These are phyloP conservation scores for Pleurotus ostreatus DNA, from an alignment of 768 basidiomycete species.

Conservation along the genomic window DNA sequence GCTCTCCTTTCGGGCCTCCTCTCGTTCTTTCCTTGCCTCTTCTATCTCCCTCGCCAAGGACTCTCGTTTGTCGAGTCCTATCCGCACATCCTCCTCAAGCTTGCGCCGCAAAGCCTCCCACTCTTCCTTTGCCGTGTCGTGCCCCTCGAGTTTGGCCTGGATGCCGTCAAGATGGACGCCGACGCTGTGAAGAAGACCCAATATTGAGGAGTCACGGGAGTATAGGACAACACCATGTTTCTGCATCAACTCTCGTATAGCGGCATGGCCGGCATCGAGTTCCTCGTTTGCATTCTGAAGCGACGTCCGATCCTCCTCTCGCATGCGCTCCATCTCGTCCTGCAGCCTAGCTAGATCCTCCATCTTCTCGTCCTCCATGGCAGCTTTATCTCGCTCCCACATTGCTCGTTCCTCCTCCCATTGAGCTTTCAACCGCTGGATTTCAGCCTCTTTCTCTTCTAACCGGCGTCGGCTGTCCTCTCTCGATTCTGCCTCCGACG, in stretches of 20 bases:
- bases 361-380: conserved; percentile 45
- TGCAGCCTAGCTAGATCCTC: conserved; percentile 42
- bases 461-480: conserved; percentile 30
- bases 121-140: conserved; percentile 39
- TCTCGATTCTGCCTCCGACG: conserved; percentile 33
- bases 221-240: conserved; percentile 54
- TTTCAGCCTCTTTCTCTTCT: conserved; percentile 35
- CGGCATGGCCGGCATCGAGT: conserved; percentile 44
- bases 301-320: conserved; percentile 33
- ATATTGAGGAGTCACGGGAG: conserved; percentile 46
- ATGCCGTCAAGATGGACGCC: conserved; percentile 49
- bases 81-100: conserved; percentile 47
- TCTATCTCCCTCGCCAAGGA: conserved; percentile 49
- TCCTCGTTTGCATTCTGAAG: conserved; percentile 39
- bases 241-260: conserved; percentile 49
- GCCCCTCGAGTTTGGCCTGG: conserved; percentile 37
- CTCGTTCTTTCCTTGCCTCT: conserved; percentile 45
- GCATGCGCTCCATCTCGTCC: conserved; percentile 43
- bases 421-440: conserved; percentile 31
- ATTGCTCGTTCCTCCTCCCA: conserved; percentile 42
- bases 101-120: conserved; percentile 42
- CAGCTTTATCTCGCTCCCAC: conserved; percentile 48
- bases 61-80: conserved; percentile 43
- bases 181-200: conserved; percentile 45
- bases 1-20: conserved; percentile 40